Evolutionary conservation across 345 rosid genomes (phyloP), one percentile per base, ranked within the genome.

Genomic region (Eucalyptus grandis): DNA sequence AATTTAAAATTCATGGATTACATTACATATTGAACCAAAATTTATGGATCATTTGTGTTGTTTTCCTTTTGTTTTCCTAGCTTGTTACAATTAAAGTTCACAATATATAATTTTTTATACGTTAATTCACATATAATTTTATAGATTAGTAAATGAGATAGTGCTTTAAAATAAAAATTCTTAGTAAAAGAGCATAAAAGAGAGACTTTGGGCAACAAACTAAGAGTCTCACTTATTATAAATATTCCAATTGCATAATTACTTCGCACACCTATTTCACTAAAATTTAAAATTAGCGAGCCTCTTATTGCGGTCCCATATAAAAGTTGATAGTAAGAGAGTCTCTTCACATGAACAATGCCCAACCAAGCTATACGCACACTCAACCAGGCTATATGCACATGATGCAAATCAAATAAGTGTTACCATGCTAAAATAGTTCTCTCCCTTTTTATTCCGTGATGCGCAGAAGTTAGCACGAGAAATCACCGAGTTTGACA

Each of bases 261-360:
- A 31, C 4, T 69, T 9, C 1, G 0, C 7, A 5, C 11, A 4
- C 19, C 6, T 6, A 31, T 34, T 34, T 4, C 8, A 7, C 5
- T 0, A 11, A 69, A 31, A 31, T 34, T 0, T 9, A 7, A 72
- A 3, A 19, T 72, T 21, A 40, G 14, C 2, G 2, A 72, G 24
- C 1, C 5, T 6, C 1, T 72, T 17, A 34, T 0, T 2, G 1
- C 2, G 1, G 8, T 22, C 27, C 9, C 46, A 34, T 21, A 13
- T 11, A 72, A 69, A 6, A 37, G 3, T 72, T 72, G 14, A 72
- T 37, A 11, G 8, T 34, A 0, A 34, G 7, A 17, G 5, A 31
- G 22, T 72, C 14, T 21, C 8, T 37, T 37, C 46, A 19, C 46
- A 11, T 72, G 4, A n/a, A 30, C 9, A 65, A 65, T 0, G 37